Conservation (phyloP, 2,329 filamentous ascomycete species). For the Colletotrichum sublineola region DNA sequence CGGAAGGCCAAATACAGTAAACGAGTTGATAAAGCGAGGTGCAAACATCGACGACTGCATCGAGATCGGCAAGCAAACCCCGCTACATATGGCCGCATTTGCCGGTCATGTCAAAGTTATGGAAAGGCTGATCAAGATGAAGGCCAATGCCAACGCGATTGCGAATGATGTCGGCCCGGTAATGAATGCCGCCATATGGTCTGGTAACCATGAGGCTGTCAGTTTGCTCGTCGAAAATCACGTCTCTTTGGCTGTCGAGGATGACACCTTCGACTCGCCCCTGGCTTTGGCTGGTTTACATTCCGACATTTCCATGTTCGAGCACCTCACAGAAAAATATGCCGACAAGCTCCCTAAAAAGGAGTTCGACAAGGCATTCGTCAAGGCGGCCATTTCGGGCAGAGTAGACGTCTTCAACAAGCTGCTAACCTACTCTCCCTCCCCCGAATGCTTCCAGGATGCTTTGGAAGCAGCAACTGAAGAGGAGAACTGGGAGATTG, state of each 20-base stretch:
- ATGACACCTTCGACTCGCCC: conserved; percentile 49
- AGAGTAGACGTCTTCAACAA: conserved; percentile 56
- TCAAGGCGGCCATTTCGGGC: conserved; percentile 55
- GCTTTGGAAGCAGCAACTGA: conserved; percentile 51
- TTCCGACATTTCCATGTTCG: conserved; percentile 56
- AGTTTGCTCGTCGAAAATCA: conserved; percentile 55
- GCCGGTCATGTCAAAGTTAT: conserved; percentile 56
- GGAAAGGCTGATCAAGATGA: conserved; percentile 54
- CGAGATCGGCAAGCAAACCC: conserved; percentile 51
- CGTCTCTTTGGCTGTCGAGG: conserved; percentile 52
- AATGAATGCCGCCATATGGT: conserved; percentile 57
- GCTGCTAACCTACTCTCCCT: conserved; percentile 53
- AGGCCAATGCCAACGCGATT: conserved; percentile 54
- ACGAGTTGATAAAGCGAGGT: conserved; percentile 52
- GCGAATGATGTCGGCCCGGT: conserved; percentile 49
- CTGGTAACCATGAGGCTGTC: conserved; percentile 56
- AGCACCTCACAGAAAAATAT: conserved; percentile 57
- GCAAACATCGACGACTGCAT: conserved; percentile 52
- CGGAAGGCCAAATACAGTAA: conserved; percentile 53
- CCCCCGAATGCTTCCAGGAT: conserved; percentile 49
- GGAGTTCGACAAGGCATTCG: conserved; percentile 56
- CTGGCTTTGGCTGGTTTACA: conserved; percentile 55
- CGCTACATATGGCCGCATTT: conserved; percentile 55
- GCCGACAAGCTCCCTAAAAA: conserved; percentile 53
- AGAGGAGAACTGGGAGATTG: conserved; percentile 55